phyloP scores from a whole-genome alignment of 176 grass and related monocot genomes.

The bread wheat (Triticum aestivum) region IWGSC_CS_RefSeq_v2.1 NC_057808.1:452856953-452857452 shows the following conservation, averaged over 20 bases:
- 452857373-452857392: neutral
- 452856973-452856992: neutral
- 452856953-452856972: neutral
- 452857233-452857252: neutral
- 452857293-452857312: neutral
- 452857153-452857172: too few species aligned
- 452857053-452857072: constrained; percentile 84
- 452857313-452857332: neutral
- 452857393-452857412: neutral
- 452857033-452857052: constrained; percentile 84
- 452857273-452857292: neutral
- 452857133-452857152: constrained; percentile 53
- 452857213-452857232: too few species aligned
- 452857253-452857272: neutral
- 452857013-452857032: constrained; percentile 89
- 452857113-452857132: constrained; percentile 88
- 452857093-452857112: constrained; percentile 84
- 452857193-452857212: too few species aligned
- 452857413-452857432: neutral
- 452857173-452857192: too few species aligned
- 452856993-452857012: neutral
- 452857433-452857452: neutral
- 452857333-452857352: neutral
- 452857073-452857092: constrained; percentile 70
- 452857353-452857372: neutral